A percentile compares a stretch with the other conserved stretches of the same genome.
phyloP scores from a whole-genome alignment of 192 early-diverging fungal species.

The Mortierella claussenii region DNA sequence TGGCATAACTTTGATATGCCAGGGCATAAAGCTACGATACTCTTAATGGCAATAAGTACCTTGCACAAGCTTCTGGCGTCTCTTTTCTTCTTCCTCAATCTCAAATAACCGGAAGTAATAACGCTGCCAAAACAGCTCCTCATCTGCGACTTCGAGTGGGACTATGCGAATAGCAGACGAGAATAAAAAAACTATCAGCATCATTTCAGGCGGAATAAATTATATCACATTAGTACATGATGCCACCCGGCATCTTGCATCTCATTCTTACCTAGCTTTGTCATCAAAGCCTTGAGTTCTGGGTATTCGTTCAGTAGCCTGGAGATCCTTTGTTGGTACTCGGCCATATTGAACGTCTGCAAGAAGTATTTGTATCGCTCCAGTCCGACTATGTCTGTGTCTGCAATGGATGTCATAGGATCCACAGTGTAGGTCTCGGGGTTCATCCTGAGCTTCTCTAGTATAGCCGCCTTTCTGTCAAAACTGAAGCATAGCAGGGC shows the following conservation, averaged over 20 bases:
- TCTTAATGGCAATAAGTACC: slow-evolving; percentile 41
- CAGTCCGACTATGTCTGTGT: slow-evolving; percentile 48
- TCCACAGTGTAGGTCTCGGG: slow-evolving; percentile 52
- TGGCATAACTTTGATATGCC: too few species aligned
- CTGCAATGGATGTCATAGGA: slow-evolving; percentile 46
- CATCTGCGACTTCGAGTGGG: slow-evolving; percentile 57
- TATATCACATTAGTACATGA: neutral
- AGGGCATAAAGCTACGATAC: too few species aligned
- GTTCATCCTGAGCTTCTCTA: slow-evolving; percentile 57
- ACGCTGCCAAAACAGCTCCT: slow-evolving; percentile 60
- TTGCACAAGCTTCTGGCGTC: slow-evolving; percentile 57
- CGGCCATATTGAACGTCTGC: slow-evolving; percentile 57
- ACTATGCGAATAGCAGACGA: slow-evolving; percentile 38
- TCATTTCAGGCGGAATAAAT: neutral
- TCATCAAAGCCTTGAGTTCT: slow-evolving; percentile 58
- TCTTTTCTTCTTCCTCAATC: slow-evolving; percentile 66
- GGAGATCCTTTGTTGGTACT: slow-evolving; percentile 60
- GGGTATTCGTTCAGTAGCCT: slow-evolving; percentile 55
- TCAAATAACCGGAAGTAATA: slow-evolving; percentile 62
- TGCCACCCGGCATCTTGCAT: neutral
- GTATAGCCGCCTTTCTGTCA: slow-evolving; percentile 58
- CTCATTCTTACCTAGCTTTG: slow-evolving; percentile 50
- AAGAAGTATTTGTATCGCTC: slow-evolving; percentile 57
- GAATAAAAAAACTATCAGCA: neutral
- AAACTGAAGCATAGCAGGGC: slow-evolving; percentile 43